Conservation (phyloP, 306 rosid genomes). For the Cicer cuneatum region DNA sequence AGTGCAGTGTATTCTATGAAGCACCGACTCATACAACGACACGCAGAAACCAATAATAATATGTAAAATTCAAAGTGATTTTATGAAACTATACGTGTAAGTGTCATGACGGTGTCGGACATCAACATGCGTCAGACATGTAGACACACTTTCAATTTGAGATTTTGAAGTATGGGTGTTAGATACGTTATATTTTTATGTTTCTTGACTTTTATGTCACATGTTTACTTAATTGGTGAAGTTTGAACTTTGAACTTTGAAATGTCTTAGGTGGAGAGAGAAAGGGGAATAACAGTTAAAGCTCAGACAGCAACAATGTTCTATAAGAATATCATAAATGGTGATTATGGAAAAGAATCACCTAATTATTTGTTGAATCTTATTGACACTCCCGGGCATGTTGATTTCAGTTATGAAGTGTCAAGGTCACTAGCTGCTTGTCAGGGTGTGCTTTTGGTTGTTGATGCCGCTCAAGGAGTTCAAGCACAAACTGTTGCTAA, state of each 20-base stretch:
- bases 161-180: not conserved
- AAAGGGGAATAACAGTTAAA: slow-evolving; percentile 93
- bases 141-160: too few species aligned
- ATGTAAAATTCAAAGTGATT: not conserved
- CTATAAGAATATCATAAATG: slow-evolving; percentile 52
- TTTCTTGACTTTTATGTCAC: slow-evolving; percentile 24
- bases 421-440: slow-evolving; percentile 95
- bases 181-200: not conserved
- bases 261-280: slow-evolving; percentile 81
- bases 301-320: slow-evolving; percentile 99
- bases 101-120: not conserved
- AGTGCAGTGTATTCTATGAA: not conserved
- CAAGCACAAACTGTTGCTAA: slow-evolving; percentile 97
- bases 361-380: slow-evolving; percentile 67
- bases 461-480: slow-evolving; percentile 96
- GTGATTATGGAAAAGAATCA: slow-evolving; percentile 46
- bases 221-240: slow-evolving; percentile 35
- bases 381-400: slow-evolving; percentile 94
- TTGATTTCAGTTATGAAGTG: slow-evolving; percentile 92
- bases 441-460: slow-evolving; percentile 92
- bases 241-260: slow-evolving; percentile 43
- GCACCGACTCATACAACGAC: not conserved
- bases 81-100: not conserved
- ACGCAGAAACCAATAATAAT: not conserved
- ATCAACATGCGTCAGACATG: too few species aligned